These are phyloP conservation scores for Lipomyces sp. DNA, from an alignment of 805 yeast species.

Conservation along the genomic window DNA sequence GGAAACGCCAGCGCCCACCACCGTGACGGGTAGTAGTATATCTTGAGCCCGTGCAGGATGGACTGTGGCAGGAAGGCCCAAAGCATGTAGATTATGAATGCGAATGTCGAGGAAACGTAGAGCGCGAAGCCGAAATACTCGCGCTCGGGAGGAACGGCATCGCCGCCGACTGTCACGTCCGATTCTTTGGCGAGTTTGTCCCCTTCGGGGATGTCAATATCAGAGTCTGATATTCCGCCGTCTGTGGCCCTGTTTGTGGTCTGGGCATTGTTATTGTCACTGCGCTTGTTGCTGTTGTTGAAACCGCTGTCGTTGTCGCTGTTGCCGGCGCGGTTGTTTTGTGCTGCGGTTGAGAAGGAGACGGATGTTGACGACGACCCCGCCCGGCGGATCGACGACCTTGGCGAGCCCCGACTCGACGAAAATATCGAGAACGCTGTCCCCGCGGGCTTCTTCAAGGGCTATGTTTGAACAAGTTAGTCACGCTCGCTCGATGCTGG, in stretches of 20 bases:
- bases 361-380: background rate
- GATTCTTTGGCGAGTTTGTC: constrained; percentile 39
- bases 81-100: constrained; percentile 53
- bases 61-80: constrained; percentile 76
- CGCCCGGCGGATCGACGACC: constrained; percentile 4
- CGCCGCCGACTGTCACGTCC: constrained; percentile 41
- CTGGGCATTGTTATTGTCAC: no score
- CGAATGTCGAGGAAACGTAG: constrained; percentile 61
- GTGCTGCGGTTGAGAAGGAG: no score
- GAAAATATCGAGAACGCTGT: constrained; percentile 25
- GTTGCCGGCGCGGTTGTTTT: no score
- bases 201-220: constrained; percentile 31
- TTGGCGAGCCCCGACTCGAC: constrained; percentile 26
- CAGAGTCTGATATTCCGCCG: constrained; percentile 30
- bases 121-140: constrained; percentile 89
- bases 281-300: no score
- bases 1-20: constrained; percentile 90
- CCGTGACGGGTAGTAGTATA: constrained; percentile 77
- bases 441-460: constrained; percentile 19
- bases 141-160: constrained; percentile 39
- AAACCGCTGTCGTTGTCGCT: no score
- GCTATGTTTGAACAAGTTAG: constrained; percentile 1
- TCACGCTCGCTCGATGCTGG: no score
- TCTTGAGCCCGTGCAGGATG: constrained; percentile 51
- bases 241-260: no score